phyloP scores from a whole-genome alignment of 352 stramenopile species.

The Globisporangium sylvaticum region DNA sequence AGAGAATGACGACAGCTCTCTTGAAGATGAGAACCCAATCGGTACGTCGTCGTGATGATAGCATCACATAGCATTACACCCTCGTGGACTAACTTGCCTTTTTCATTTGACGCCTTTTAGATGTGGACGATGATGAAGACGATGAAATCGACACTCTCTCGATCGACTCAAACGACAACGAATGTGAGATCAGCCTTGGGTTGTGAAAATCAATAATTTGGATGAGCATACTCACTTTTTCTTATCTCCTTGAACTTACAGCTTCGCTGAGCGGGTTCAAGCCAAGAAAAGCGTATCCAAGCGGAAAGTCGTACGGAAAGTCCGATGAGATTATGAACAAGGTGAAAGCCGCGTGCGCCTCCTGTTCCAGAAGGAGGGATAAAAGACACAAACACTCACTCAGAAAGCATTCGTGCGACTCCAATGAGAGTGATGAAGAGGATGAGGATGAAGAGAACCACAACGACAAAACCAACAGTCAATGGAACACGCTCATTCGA shows the following conservation, averaged over 20 bases:
- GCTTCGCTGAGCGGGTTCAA: conserved; percentile 8
- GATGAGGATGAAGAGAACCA: conserved; percentile 20
- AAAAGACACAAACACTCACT: not conserved
- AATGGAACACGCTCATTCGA: conserved; percentile 22
- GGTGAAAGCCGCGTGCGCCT: conserved; percentile 14
- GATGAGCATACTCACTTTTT: not conserved
- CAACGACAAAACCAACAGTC: not conserved
- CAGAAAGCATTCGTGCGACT: not conserved
- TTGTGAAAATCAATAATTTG: not conserved
- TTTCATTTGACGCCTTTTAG: not conserved
- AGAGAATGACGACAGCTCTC: conserved; percentile 17
- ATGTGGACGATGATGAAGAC: conserved; percentile 23
- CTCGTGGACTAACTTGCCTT: not conserved
- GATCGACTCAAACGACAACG: conserved; percentile 7
- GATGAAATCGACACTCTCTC: conserved; percentile 19
- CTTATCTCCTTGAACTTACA: not conserved
- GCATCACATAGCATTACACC: not conserved
- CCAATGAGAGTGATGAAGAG: conserved; percentile 12
- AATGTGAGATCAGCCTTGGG: not conserved
- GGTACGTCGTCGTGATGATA: not conserved
- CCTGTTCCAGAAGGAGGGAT: conserved; percentile 12
- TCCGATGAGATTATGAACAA: conserved; percentile 17
- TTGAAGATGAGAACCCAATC: conserved; percentile 17
- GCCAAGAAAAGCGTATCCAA: conserved; percentile 7
- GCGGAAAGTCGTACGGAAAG: conserved; percentile 19